Evolutionary conservation across 2,329 filamentous ascomycete genomes (phyloP).

Genomic region (Tolypocladium guangdongense): DNA sequence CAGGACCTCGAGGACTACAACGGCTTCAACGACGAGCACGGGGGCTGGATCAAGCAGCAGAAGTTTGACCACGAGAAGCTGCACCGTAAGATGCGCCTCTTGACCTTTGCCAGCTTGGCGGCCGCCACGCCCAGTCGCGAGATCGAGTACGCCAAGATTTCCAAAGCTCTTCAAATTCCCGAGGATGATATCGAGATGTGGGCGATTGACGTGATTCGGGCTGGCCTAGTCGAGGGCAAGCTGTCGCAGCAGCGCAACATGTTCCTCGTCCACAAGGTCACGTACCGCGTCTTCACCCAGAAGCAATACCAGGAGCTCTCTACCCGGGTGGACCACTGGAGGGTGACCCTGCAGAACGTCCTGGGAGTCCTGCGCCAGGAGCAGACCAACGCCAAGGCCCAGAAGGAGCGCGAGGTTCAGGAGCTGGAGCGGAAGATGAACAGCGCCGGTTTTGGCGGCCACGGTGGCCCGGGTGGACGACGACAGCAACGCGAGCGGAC

Average conservation of each 20-base stretch:
- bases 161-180: conserved; percentile 74
- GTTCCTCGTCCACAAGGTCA: conserved; percentile 91
- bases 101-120: conserved; percentile 84
- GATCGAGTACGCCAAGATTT: conserved; percentile 78
- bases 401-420: conserved; percentile 67
- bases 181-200: conserved; percentile 87
- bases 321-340: conserved; percentile 84
- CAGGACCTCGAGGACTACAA: conserved; percentile 92
- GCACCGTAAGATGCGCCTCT: conserved; percentile 89
- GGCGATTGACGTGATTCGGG: conserved; percentile 97
- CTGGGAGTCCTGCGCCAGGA: conserved; percentile 68
- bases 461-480: conserved; percentile 16
- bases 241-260: conserved; percentile 85
- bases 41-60: conserved; percentile 71
- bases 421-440: conserved; percentile 58
- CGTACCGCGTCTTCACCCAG: conserved; percentile 93
- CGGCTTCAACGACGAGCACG: conserved; percentile 88
- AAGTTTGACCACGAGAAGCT: conserved; percentile 62
- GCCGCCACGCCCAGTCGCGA: conserved; percentile 75
- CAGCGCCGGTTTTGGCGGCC: conserved; percentile 26
- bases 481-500: conserved; percentile 35
- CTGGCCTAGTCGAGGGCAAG: conserved; percentile 91
- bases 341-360: conserved; percentile 68
- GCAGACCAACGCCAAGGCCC: conserved; percentile 65
- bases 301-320: conserved; percentile 97